These are phyloP conservation scores for Arthrobotrys pseudoclavata DNA, from an alignment of 2,329 filamentous ascomycete genomes.

Conservation along the genomic window DNA sequence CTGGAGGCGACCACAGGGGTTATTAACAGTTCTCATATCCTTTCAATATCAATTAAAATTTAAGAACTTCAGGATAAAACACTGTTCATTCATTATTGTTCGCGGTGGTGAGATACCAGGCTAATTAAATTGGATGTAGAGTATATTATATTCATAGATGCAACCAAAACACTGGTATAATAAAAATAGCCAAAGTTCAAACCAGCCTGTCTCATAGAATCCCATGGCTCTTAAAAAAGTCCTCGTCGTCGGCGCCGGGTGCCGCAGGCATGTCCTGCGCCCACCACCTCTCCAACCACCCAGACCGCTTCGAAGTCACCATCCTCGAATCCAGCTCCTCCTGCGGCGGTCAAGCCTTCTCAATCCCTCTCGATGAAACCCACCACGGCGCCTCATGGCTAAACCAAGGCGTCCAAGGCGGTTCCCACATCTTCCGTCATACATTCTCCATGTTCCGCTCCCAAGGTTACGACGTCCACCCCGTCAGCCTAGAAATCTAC, in stretches of 20 bases:
- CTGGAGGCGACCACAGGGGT: background rate
- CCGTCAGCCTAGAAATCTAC: conserved; percentile 74
- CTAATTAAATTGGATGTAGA: too few relatives aligned
- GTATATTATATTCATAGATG: too few relatives aligned
- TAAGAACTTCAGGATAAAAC: too few relatives aligned
- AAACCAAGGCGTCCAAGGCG: conserved; percentile 76
- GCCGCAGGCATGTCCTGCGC: conserved; percentile 75
- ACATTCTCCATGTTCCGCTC: conserved; percentile 76
- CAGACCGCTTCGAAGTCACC: conserved; percentile 73
- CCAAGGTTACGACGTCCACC: conserved; percentile 72
- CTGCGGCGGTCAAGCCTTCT: conserved; percentile 75
- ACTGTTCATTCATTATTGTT: too few relatives aligned
- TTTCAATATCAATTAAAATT: too few relatives aligned
- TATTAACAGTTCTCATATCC: background rate
- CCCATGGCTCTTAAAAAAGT: conserved; percentile 69
- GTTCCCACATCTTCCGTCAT: conserved; percentile 77
- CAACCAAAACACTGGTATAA: too few relatives aligned
- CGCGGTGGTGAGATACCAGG: too few relatives aligned
- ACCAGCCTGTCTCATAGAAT: background rate
- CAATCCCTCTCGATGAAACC: conserved; percentile 73
- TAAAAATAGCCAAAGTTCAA: background rate
- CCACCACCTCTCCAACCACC: conserved; percentile 73
- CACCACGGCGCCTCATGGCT: conserved; percentile 74
- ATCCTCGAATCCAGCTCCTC: conserved; percentile 73
- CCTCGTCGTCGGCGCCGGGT: conserved; percentile 74